A percentile compares a stretch with the other conserved stretches of the same genome.
Conservation (phyloP, 2,329 filamentous ascomycete genomes). For the Keithomyces neogunnii region DNA sequence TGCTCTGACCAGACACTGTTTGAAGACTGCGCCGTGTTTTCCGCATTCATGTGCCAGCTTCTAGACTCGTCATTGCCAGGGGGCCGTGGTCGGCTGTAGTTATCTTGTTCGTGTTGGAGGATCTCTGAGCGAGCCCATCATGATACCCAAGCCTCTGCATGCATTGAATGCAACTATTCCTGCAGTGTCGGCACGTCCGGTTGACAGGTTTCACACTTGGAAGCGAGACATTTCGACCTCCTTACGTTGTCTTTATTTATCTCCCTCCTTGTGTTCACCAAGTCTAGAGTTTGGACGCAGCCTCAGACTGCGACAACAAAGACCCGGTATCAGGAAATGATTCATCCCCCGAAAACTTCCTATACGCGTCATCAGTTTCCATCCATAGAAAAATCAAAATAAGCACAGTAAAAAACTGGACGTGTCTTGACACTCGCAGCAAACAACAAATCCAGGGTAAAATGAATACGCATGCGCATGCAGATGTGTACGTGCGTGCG, state of each 20-base stretch:
- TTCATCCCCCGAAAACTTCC: constrained; percentile 48
- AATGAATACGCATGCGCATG: neutral
- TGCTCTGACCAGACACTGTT: constrained; percentile 3
- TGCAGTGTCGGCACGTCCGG: neutral
- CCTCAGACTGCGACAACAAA: constrained; percentile 18
- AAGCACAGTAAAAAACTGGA: constrained; percentile 5
- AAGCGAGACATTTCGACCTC: neutral
- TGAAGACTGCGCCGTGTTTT: neutral
- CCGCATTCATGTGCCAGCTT: neutral
- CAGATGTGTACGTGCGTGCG: neutral
- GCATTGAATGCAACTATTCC: neutral
- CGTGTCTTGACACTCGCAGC: constrained; percentile 4
- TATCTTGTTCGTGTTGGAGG: neutral
- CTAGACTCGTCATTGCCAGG: neutral
- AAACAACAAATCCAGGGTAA: constrained; percentile 1
- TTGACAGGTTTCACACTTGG: neutral
- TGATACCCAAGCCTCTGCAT: neutral
- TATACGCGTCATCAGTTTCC: constrained; percentile 15
- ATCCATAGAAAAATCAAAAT: neutral
- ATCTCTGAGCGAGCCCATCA: neutral
- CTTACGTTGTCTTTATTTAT: neutral
- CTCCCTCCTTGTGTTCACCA: neutral
- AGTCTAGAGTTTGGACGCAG: constrained; percentile 23
- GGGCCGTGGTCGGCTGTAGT: neutral
- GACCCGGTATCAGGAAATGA: constrained; percentile 36